Percentiles rank a stretch among this genome's conserved stretches.
Conservation (phyloP, 2,329 filamentous ascomycete species). For the Cercospora sp. region DNA sequence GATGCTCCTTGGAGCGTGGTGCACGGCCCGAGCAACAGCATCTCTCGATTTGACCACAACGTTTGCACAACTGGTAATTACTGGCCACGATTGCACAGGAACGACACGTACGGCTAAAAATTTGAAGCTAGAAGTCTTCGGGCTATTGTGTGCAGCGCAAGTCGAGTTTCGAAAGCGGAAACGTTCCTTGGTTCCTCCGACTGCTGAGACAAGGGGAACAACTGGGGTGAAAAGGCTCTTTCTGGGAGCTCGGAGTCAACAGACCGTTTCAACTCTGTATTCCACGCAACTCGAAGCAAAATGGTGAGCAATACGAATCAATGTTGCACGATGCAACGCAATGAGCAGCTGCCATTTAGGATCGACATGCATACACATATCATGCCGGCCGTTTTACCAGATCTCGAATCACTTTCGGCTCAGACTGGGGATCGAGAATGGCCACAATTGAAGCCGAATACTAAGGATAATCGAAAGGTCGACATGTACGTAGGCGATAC, state of each 20-base stretch:
- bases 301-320: background rate
- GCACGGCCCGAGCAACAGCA: background rate
- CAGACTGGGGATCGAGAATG: background rate
- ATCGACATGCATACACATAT: slow-evolving; percentile 23
- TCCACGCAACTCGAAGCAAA: background rate
- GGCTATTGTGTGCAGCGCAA: background rate
- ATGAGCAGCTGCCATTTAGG: slow-evolving; percentile 1
- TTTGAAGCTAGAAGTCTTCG: background rate
- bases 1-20: background rate
- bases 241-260: background rate
- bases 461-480: slow-evolving; percentile 7
- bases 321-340: slow-evolving; percentile 1
- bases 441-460: slow-evolving; percentile 13
- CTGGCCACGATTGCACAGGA: background rate
- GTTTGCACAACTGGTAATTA: background rate
- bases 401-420: background rate
- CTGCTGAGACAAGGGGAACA: background rate
- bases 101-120: background rate
- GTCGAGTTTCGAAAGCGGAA: background rate
- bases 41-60: background rate
- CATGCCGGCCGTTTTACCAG: slow-evolving; percentile 16
- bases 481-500: slow-evolving; percentile 20
- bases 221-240: background rate
- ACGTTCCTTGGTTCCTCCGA: background rate
- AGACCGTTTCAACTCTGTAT: background rate